Evolutionary conservation across 2,329 filamentous ascomycete genomes (phyloP), one percentile per base, ranked within the genome.

Genomic region (Cladobotryum mycophilum): DNA sequence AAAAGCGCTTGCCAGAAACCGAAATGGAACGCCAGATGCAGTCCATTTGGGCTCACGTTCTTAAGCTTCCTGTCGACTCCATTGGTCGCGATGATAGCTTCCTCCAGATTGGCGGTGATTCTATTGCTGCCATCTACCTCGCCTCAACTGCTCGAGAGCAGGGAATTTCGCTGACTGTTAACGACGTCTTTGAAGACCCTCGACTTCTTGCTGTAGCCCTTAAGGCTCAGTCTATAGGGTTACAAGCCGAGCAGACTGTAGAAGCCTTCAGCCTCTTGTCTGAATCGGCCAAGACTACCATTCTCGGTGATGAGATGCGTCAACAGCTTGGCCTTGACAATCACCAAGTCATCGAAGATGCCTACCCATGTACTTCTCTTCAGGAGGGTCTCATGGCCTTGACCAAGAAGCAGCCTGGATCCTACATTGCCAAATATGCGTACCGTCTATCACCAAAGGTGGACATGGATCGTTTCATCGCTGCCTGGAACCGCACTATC

Each of bases 391-490:
- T 59, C 11, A 58, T 60, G 54, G 63, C 66, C 0, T 56, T 70
- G 3, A 61, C 67, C 1, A 58, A 56, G 35, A 61, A 61, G 30
- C 58, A 64, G n/a, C 41, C 55, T 1, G 67, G 65, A 1, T 64
- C 63, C 1, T 72, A 73, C 42, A 58, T 70, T 13, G 25, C 25
- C 25, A 30, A 61, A 64, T 2, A 59, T 61, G 42, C 57, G 11
- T 53, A 62, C 37, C 52, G 53, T 15, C 56, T 65, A 5, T 36
- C 56, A 1, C 25, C 30, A 3, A 20, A 58, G 12, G 36, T 60
- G 7, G 56, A 64, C 3, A 14, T 61, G 36, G 45, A 44, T 6
- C 49, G 47, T 2, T 64, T 67, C 51, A 60, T 60, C 49, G 45
- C 56, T 1, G 61, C 64, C 3, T 67, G 64, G 64, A 53, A 47